Conservation (phyloP, 2,329 filamentous ascomycete species). For the Sphaerulina vaccinii region DNA sequence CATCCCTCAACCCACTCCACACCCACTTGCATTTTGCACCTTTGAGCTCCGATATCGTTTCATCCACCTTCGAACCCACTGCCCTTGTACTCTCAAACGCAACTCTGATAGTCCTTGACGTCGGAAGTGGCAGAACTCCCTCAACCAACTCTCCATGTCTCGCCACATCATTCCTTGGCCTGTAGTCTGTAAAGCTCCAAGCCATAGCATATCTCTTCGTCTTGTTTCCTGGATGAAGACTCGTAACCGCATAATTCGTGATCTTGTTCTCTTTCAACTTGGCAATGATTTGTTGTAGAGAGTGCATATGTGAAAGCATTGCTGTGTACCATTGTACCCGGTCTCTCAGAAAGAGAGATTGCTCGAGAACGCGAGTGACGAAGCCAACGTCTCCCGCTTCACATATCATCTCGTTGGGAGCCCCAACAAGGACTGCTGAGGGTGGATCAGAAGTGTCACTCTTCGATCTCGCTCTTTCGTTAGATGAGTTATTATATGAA, state of each 20-base stretch:
- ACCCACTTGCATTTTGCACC: slow-evolving; percentile 61
- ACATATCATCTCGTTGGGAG: slow-evolving; percentile 77
- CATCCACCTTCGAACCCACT: slow-evolving; percentile 42
- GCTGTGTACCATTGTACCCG: slow-evolving; percentile 83
- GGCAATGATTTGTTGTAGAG: slow-evolving; percentile 61
- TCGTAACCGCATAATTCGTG: slow-evolving; percentile 77
- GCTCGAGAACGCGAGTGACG: slow-evolving; percentile 66
- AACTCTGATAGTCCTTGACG: slow-evolving; percentile 48
- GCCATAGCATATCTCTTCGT: slow-evolving; percentile 84
- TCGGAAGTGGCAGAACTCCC: slow-evolving; percentile 46
- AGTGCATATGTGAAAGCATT: slow-evolving; percentile 81
- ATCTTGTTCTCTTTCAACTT: slow-evolving; percentile 58
- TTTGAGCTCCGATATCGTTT: slow-evolving; percentile 56
- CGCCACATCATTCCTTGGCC: slow-evolving; percentile 55
- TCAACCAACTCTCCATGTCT: slow-evolving; percentile 33
- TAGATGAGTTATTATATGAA: slow-evolving; percentile 45
- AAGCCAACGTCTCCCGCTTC: slow-evolving; percentile 75
- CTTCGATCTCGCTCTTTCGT: slow-evolving; percentile 40
- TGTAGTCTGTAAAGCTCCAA: slow-evolving; percentile 74
- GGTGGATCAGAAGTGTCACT: slow-evolving; percentile 63
- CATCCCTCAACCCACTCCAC: slow-evolving; percentile 56
- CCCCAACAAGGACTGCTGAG: slow-evolving; percentile 70
- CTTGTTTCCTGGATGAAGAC: slow-evolving; percentile 72
- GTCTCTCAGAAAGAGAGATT: slow-evolving; percentile 61
- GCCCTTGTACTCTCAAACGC: slow-evolving; percentile 31